These are phyloP conservation scores for Blakeslea trispora DNA, from an alignment of 371 early-diverging fungal genomes.

Conservation along the genomic window DNA sequence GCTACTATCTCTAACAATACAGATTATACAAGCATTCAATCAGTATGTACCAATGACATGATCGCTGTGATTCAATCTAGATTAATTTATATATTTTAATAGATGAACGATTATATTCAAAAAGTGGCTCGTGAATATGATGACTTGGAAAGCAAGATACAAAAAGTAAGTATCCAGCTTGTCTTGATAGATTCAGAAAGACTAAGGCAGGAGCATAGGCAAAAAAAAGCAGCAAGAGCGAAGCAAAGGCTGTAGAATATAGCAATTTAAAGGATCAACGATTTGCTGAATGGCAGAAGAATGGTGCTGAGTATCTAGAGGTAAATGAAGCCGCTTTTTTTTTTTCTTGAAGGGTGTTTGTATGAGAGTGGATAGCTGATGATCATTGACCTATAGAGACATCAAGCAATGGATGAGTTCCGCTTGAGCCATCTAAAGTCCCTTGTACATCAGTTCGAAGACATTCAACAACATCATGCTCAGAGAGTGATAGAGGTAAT, in stretches of 20 bases:
- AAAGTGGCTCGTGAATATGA: constrained; percentile 35
- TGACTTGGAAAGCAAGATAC: constrained; percentile 17
- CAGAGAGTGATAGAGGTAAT: constrained; percentile 26
- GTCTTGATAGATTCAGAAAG: neutral
- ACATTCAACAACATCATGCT: constrained; percentile 49
- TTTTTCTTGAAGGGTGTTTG: too few species aligned
- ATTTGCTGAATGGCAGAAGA: constrained; percentile 41
- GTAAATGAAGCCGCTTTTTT: constrained; percentile 13
- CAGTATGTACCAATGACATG: neutral
- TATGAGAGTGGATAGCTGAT: neutral
- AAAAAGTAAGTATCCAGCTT: constrained; percentile 38
- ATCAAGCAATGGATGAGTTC: constrained; percentile 49
- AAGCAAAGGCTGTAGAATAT: constrained; percentile 37
- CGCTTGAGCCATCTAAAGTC: constrained; percentile 45
- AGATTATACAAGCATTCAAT: constrained; percentile 9
- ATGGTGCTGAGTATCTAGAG: constrained; percentile 47
- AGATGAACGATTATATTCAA: constrained; percentile 6
- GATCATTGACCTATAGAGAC: constrained; percentile 31
- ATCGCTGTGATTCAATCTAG: neutral
- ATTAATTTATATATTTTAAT: constrained; percentile 13
- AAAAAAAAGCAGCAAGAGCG: constrained; percentile 44
- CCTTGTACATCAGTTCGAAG: constrained; percentile 42
- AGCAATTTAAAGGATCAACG: constrained; percentile 28
- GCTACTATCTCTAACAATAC: neutral
- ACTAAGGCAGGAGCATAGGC: constrained; percentile 20